These are phyloP conservation scores for Scleroderma citrinum DNA, from an alignment of 768 basidiomycete species.

Conservation along the genomic window DNA sequence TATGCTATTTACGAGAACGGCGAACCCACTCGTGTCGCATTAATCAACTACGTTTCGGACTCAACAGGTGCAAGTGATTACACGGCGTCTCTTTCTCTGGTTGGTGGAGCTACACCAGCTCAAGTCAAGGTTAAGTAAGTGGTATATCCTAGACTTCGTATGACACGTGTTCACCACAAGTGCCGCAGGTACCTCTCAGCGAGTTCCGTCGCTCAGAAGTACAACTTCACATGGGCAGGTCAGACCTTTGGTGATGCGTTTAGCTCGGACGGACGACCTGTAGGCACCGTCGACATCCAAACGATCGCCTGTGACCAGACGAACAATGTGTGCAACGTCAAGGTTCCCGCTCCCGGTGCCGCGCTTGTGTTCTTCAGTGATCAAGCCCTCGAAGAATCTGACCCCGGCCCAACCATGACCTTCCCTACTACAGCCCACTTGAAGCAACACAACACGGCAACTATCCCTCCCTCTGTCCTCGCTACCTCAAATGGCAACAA, in stretches of 20 bases:
- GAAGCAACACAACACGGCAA: slow-evolving; percentile 47
- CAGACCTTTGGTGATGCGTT: slow-evolving; percentile 64
- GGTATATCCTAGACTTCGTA: neutral
- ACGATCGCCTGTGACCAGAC: slow-evolving; percentile 54
- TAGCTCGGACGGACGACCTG: slow-evolving; percentile 61
- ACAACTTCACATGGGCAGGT: slow-evolving; percentile 72
- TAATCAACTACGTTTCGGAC: slow-evolving; percentile 73
- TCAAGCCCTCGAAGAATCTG: slow-evolving; percentile 31
- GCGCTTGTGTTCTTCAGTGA: slow-evolving; percentile 68
- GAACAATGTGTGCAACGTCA: slow-evolving; percentile 50
- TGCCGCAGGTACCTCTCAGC: slow-evolving; percentile 49
- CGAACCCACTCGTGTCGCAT: slow-evolving; percentile 49
- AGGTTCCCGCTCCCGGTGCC: slow-evolving; percentile 64
- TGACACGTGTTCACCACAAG: neutral
- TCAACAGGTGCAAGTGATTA: slow-evolving; percentile 48
- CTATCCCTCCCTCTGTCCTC: slow-evolving; percentile 49
- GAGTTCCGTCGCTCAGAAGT: slow-evolving; percentile 49
- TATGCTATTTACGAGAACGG: slow-evolving; percentile 68
- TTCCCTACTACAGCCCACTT: slow-evolving; percentile 58
- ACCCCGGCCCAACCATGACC: slow-evolving; percentile 34
- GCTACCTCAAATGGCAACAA: slow-evolving; percentile 58
- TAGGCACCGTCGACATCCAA: slow-evolving; percentile 47
- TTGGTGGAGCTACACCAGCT: slow-evolving; percentile 41
- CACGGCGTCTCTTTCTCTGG: slow-evolving; percentile 40
- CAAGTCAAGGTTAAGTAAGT: slow-evolving; percentile 50